Conservation (phyloP, 495 filamentous ascomycete genomes). For the Aspergillus diversus region DNA sequence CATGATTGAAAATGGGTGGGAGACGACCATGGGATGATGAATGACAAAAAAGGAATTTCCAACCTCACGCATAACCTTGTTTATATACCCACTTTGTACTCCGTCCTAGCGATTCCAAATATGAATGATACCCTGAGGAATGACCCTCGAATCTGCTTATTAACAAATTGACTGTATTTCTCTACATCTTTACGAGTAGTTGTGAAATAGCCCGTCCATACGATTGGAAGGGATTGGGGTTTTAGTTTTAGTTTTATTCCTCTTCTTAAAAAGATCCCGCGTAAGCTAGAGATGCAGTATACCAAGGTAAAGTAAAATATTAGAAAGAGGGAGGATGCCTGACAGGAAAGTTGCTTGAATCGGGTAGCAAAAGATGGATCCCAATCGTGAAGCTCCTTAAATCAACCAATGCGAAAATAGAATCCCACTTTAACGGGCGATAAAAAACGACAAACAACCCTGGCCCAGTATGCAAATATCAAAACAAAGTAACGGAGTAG, state of each 20-base stretch:
- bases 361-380: neutral
- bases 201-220: neutral
- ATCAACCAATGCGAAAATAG: neutral
- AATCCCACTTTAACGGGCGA: slow-evolving; percentile 3
- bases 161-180: neutral
- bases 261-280: neutral
- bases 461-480: slow-evolving; percentile 17
- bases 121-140: slow-evolving; percentile 3
- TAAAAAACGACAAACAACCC: slow-evolving; percentile 6
- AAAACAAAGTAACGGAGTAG: neutral
- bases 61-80: neutral
- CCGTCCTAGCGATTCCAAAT: neutral
- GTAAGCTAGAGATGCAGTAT: neutral
- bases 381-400: neutral
- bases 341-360: neutral
- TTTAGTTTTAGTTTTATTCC: neutral
- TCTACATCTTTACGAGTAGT: neutral
- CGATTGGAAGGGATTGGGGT: neutral
- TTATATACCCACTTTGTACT: neutral
- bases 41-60: slow-evolving; percentile 1
- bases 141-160: neutral
- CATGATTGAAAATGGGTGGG: slow-evolving; percentile 60
- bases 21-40: slow-evolving; percentile 57
- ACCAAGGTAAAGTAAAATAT: neutral
- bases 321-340: neutral